Percentiles rank a stretch among this genome's conserved stretches.
These are phyloP conservation scores for Albatrellus ellisii DNA, from an alignment of 768 basidiomycete genomes.

Conservation along the genomic window DNA sequence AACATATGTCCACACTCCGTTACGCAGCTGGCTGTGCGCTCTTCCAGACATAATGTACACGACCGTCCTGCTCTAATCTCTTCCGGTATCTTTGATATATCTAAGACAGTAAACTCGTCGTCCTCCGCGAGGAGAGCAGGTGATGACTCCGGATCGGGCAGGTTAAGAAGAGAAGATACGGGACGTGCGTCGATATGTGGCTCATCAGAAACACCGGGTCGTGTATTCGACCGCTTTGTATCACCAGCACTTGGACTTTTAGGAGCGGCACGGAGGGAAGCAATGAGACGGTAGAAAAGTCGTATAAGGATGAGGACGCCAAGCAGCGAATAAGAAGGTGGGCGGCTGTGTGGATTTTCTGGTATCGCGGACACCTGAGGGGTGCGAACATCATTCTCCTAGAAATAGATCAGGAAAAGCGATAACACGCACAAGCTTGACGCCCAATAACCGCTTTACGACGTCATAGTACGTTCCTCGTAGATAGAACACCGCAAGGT, in stretches of 20 bases:
- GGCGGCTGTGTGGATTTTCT: slow-evolving; percentile 54
- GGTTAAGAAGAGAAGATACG: slow-evolving; percentile 41
- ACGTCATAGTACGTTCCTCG: slow-evolving; percentile 70
- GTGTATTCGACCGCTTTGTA: too few species aligned
- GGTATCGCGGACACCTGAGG: slow-evolving; percentile 60
- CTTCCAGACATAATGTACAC: slow-evolving; percentile 79
- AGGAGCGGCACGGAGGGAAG: slow-evolving; percentile 26
- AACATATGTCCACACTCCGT: slow-evolving; percentile 88
- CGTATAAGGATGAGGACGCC: slow-evolving; percentile 59
- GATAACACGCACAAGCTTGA: slow-evolving; percentile 43
- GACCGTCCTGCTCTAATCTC: slow-evolving; percentile 43
- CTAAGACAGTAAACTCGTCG: slow-evolving; percentile 54
- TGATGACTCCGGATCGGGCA: slow-evolving; percentile 36
- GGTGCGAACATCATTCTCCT: not conserved
- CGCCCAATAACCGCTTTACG: slow-evolving; percentile 48
- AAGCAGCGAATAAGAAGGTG: slow-evolving; percentile 80
- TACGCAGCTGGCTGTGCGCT: slow-evolving; percentile 66
- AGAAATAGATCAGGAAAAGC: not conserved
- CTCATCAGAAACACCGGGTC: too few species aligned
- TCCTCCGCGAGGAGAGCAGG: slow-evolving; percentile 50
- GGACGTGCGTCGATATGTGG: slow-evolving; percentile 47
- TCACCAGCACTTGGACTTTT: slow-evolving; percentile 23
- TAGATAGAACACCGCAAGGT: slow-evolving; percentile 73
- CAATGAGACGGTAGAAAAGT: slow-evolving; percentile 47
- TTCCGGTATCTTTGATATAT: slow-evolving; percentile 41